Conservation (phyloP, 306 rosid species). For the Acacia crassicarpa region DNA sequence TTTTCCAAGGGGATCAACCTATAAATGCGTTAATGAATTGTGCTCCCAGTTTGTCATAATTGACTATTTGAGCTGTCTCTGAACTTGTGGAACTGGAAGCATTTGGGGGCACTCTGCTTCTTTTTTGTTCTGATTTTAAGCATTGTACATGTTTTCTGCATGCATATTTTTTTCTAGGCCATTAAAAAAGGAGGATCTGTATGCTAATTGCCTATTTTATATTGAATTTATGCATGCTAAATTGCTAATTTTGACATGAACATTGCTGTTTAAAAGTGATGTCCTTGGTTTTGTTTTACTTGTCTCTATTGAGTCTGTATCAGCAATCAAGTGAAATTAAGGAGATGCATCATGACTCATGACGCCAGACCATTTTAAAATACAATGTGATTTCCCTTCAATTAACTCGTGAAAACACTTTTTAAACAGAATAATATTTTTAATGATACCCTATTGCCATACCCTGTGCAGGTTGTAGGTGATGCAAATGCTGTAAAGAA, state of each 20-base stretch:
- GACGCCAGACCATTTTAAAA: slow-evolving; percentile 14
- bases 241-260: not conserved
- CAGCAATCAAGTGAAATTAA: not conserved
- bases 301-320: not conserved
- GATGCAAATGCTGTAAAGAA: slow-evolving; percentile 72
- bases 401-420: not conserved
- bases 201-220: not conserved
- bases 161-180: not conserved
- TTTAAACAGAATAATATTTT: slow-evolving; percentile 16
- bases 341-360: not conserved
- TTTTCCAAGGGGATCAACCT: not conserved
- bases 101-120: not conserved
- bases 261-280: not conserved
- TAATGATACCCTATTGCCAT: slow-evolving; percentile 9
- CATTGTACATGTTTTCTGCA: not conserved
- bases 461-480: slow-evolving; percentile 76
- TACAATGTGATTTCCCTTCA: slow-evolving; percentile 17
- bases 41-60: not conserved
- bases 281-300: slow-evolving; percentile 7
- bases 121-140: not conserved
- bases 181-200: not conserved
- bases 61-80: not conserved
- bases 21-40: not conserved
- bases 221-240: not conserved
- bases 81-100: not conserved